Base-by-base conservation (phyloP, 208 protist genomes). In the Trypanosoma boissoni region DNA sequence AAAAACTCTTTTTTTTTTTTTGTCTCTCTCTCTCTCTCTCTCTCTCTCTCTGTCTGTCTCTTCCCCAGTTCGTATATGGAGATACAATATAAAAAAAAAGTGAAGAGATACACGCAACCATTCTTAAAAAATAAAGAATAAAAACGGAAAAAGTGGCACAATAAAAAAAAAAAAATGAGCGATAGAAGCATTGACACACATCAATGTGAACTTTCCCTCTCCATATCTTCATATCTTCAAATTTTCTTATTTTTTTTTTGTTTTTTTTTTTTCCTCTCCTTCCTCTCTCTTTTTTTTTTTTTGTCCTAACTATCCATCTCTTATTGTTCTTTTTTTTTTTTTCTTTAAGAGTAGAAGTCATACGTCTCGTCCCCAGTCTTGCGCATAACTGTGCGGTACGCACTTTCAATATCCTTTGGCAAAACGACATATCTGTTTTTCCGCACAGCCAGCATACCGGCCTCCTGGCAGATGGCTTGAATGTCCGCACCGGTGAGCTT, bases 391-490 rank as follows among this genome's bases (percentile, higher is more conserved):
- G 76, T 89, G 23, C 80, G 70, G 64, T 99, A 99, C 18, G 94
- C 98, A 58, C 98, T 99, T 62, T 99, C 98, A 42, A 99, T 98
- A 69, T 99, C 98, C 46, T 97, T 96, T n/a, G 98, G 91, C 20
- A 99, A 68, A 52, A 99, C 97, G 0, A 99, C 97, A 78, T 99
- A 99, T 44, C 99, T 74, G 69, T 99, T 99, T 64, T 99, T 99
- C 49, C 99, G 92, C 27, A 99, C 98, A 4, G 99, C 99, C 45
- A 99, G 97, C 97, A 99, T 99, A 57, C 99, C 99, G 0, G 87
- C 87, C 68, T 97, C 95, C 64, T 99, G 98, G 74, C 98, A 99
- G 72, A 99, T 99, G 16, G 98, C 87, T 21, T 96, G 71, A 59
- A 99, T 99, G 50, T 99, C 98, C 0, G 99, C 99, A 20, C 96